Evolutionary conservation across 768 basidiomycete species (phyloP).

Genomic region (Trametes coccinea): DNA sequence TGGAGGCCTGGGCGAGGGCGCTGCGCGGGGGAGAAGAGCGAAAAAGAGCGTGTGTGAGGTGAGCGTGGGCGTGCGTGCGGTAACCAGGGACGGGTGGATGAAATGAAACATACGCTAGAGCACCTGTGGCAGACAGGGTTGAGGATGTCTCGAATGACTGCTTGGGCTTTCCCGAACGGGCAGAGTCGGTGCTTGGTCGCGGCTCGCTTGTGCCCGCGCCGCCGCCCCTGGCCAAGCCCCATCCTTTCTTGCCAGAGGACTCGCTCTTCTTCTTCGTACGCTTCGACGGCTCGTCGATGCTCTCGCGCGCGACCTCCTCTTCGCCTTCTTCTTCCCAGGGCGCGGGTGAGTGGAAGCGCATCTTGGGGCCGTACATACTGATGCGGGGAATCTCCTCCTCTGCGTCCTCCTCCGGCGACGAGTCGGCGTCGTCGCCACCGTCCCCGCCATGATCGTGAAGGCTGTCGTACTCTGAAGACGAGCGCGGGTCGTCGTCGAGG

Average conservation of each 20-base stretch:
- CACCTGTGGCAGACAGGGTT: constrained; percentile 52
- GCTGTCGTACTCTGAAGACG: constrained; percentile 22
- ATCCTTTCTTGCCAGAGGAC: constrained; percentile 41
- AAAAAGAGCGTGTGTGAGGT: not conserved
- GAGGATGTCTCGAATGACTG: constrained; percentile 60
- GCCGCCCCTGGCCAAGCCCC: constrained; percentile 39
- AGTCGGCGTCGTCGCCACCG: not conserved
- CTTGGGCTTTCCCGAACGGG: constrained; percentile 52
- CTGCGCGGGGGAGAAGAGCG: constrained; percentile 33
- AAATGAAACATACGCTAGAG: constrained; percentile 54
- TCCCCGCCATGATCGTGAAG: constrained; percentile 23
- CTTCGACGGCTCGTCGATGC: constrained; percentile 34
- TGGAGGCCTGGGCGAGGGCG: constrained; percentile 59
- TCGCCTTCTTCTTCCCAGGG: constrained; percentile 75
- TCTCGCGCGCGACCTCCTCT: constrained; percentile 24
- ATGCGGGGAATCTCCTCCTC: constrained; percentile 52
- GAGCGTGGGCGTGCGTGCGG: not conserved
- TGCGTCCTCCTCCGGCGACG: constrained; percentile 35
- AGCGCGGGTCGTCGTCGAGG: constrained; percentile 45
- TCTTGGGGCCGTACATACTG: constrained; percentile 79
- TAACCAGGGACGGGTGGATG: not conserved
- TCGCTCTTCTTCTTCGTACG: constrained; percentile 37
- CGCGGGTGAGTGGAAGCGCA: constrained; percentile 78
- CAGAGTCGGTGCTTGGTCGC: constrained; percentile 69
- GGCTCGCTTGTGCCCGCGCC: constrained; percentile 35